phyloP scores from a whole-genome alignment of 1,284 basidiomycete genomes.

The Cutaneotrichosporon dermatis region DNA sequence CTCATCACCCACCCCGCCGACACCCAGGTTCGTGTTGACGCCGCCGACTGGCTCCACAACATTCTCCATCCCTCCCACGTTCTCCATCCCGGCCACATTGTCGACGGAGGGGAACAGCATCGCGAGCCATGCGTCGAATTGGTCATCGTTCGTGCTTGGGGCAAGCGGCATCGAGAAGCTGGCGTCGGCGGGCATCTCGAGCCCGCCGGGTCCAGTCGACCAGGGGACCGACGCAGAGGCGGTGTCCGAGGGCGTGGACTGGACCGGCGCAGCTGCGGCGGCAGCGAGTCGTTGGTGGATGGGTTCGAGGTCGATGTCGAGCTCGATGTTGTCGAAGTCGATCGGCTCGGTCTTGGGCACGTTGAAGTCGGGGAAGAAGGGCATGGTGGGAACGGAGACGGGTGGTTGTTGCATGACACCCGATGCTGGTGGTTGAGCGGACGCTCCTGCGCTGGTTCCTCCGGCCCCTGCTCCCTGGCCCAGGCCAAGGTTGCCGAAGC shows the following conservation, averaged over 20 bases:
- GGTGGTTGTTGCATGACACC: not conserved
- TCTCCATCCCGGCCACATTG: not conserved
- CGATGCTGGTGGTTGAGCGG: too few species aligned
- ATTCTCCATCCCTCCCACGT: not conserved
- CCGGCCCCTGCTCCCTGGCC: not conserved
- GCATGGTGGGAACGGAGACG: not conserved
- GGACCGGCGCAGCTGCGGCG: not conserved
- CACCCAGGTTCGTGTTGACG: not conserved
- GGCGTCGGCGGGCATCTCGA: not conserved
- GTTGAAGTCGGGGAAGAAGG: slow-evolving; percentile 1
- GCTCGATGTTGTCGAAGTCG: not conserved
- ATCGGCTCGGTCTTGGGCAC: slow-evolving; percentile 1
- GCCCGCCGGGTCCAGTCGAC: not conserved
- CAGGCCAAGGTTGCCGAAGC: not conserved
- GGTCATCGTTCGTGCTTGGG: slow-evolving; percentile 9
- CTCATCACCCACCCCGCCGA: not conserved
- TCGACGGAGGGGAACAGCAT: slow-evolving; percentile 12
- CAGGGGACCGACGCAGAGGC: not conserved
- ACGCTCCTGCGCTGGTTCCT: not conserved
- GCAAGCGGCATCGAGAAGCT: not conserved
- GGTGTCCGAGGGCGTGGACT: not conserved
- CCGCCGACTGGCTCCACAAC: not conserved
- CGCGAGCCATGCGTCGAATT: slow-evolving; percentile 16
- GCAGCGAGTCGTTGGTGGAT: not conserved
- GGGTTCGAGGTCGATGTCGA: not conserved